Evolutionary conservation across 345 rosid species (phyloP), one percentile per base, ranked within the genome.

Genomic region (Hibiscus syriacus): DNA sequence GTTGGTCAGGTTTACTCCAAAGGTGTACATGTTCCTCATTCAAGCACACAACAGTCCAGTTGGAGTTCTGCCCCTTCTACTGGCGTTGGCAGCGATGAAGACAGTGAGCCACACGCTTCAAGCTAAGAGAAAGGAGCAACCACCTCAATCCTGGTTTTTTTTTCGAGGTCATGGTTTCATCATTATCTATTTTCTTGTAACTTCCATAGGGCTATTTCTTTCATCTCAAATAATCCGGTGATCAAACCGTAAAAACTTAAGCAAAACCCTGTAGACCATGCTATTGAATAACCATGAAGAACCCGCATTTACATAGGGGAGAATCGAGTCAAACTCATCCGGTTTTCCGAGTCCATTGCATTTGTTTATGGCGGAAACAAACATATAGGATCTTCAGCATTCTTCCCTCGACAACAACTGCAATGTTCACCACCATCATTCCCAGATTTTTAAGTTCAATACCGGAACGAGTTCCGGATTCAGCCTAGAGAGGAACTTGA

Each of bases 11-110:
- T 65, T 30, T 71, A 73, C 30, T 81, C 85, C 4, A 73, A 71
- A 76, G 70, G 76, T 30, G 76, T 71, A 26, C 32, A 74, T 16
- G 69, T 71, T 68, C 70, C 78, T 62, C 79, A 69, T 43, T 50
- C 78, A n/a, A 79, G 67, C 13, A 11, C 53, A 50, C 87, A 75
- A 74, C 80, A 79, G 61, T 72, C 87, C 46, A 64, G 80, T 66
- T 82, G 67, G 75, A 77, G 74, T 66, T 73, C 91, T 71, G 75
- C 80, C 70, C 78, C 82, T 57, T 68, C 86, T 70, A 65, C 83
- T 49, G 74, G 68, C 26, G 55, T 50, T 23, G 55, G 72, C 74
- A 60, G 71, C 72, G 60, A 67, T 66, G 66, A 64, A 64, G 17
- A 14, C n/a, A 14, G n/a, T 0, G 78, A 74, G 69, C 52, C 72